Evolutionary conservation across 2,329 filamentous ascomycete species (phyloP), one percentile per base, ranked within the genome.

Genomic region (Colletotrichum sp.): DNA sequence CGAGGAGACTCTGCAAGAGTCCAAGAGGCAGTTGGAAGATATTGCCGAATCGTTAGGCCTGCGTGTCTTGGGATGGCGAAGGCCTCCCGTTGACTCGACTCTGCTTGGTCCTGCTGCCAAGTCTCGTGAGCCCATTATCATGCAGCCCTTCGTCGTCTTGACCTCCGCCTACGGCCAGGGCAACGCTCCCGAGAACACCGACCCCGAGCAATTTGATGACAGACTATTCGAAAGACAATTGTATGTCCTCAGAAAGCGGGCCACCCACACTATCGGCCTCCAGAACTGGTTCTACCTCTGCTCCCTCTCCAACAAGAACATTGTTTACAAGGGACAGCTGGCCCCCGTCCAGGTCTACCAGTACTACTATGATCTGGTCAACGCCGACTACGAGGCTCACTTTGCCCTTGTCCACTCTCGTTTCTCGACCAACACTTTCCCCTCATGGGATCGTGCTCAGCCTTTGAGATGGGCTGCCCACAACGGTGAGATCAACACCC

Each of bases 251-350:
- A 94, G 96, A 84, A 99, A 99, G 91, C 95, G 96, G 82, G 94
- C 96, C 70, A 98, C 96, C 64, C 96, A 98, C 88, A 94, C 95
- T 81, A 97, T 98, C 84, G 96, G 96, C 76, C 91, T 98, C 72
- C 95, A 98, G 87, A 98, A 98, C 86, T 99, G 96, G 96, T 99
- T 99, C 90, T 99, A 99, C 86, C 90, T 99, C 75, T 99, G 96
- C 90, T 98, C 96, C 66, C 88, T 99, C 80, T 97, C 93, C 86
- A 98, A 98, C 92, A 96, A 96, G 88, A 99, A 99, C 89, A 99
- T 99, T 87, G 95, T 99, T 76, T 99, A 99, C 91, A 99, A 99
- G 91, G 96, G 96, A 78, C 97, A 99, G 85, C 90, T 99, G 79
- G 94, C 96, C 60, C 96, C 96, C 28, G 92, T 96, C 34, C 96